Base-by-base conservation (phyloP, 148 eudicot species). In the Dysphania ambrosioides region DNA sequence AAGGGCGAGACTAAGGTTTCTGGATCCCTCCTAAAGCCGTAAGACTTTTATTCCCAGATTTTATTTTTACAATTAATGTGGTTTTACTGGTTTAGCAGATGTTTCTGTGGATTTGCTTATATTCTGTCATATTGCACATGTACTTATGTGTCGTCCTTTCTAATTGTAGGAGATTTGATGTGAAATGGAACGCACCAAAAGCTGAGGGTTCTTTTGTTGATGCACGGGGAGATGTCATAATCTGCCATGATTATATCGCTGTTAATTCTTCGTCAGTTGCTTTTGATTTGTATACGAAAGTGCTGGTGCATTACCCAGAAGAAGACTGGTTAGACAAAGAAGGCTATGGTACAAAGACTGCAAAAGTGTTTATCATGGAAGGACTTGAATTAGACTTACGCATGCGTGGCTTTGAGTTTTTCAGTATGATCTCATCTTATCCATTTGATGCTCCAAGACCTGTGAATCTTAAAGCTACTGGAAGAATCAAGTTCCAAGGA, bases 191-290 rank as follows among this genome's bases (percentile, higher is more conserved):
- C 51, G 97, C 98, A 55, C 98, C 97, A 70, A 92, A 90, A 88
- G 98, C 98, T 59, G 98, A 94, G 85, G 97, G 97, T 53, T 94
- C 98, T 77, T 88, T 91, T 72, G 80, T 80, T 76, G 98, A 94
- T 86, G 97, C 97, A n/a, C 93, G 97, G 84, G 98, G 98, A 83
- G 98, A 94, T 83, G 88, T 94, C 82, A 91, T 94, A 79, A 90
- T 94, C 74, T 86, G 91, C 60, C 91, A 91, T 83, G 98, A 94
- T 63, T 80, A 85, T 78, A 81, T 94, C 72, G 79, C 88, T 60
- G 82, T 94, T 64, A 92, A 78, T 81, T 92, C 98, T 76, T 94
- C 98, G 32, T 94, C 98, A 65, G 79, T 87, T 72, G 97, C 97
- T 72, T 94, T 94, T 85, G 98, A 94, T 76, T 72, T 94, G 53